phyloP scores from a whole-genome alignment of 441 rosid genomes.

The Erodium texanum region DNA sequence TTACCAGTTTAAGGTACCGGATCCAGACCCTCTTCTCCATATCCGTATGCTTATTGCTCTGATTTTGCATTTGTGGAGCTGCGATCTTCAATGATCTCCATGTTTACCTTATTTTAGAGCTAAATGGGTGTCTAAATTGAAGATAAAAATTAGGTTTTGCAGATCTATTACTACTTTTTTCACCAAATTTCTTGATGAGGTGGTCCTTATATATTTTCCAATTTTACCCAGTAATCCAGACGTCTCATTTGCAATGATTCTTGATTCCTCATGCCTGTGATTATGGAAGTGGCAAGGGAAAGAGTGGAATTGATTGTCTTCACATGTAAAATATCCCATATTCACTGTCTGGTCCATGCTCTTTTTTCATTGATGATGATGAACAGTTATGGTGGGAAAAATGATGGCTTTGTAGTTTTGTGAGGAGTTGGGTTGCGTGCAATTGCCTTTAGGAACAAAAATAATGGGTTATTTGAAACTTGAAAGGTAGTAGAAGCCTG shows the following conservation, averaged over 20 bases:
- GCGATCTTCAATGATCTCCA: neutral
- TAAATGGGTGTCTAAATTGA: neutral
- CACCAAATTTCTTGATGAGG: neutral
- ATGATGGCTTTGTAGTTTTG: neutral
- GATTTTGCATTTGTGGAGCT: neutral
- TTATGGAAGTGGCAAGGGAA: neutral
- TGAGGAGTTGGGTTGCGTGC: neutral
- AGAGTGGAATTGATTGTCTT: neutral
- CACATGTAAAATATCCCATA: neutral
- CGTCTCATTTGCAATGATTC: neutral
- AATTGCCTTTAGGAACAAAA: neutral
- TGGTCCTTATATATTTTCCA: neutral
- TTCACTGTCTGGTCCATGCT: neutral
- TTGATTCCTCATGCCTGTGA: constrained; percentile 6
- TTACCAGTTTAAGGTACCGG: neutral
- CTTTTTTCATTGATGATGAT: neutral
- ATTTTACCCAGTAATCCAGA: neutral
- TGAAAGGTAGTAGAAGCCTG: too few species aligned
- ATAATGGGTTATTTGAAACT: neutral
- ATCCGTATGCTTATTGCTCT: neutral
- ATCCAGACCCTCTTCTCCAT: neutral
- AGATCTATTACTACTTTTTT: neutral
- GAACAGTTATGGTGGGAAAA: neutral
- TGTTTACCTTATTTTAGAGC: neutral
- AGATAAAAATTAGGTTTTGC: neutral